phyloP scores from a whole-genome alignment of 257 asterid genomes.

The Nyctanthes arbortristis region DNA sequence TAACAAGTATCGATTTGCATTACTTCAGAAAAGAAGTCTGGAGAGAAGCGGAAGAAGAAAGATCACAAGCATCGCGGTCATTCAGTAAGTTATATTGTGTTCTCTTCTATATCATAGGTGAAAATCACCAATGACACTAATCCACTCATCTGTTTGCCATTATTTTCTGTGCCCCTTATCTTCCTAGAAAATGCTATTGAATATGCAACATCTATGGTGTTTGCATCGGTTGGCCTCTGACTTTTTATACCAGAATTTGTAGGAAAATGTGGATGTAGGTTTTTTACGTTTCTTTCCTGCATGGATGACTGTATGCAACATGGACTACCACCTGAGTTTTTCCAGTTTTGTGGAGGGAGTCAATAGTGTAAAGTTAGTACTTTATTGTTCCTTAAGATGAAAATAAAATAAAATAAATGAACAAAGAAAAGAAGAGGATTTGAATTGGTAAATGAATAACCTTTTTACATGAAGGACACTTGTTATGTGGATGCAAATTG shows the following conservation, averaged over 20 bases:
- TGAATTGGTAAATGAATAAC: not conserved
- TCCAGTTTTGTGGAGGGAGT: not conserved
- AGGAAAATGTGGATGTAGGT: not conserved
- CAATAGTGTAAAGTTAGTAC: not conserved
- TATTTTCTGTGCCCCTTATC: not conserved
- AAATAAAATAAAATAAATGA: too few species aligned
- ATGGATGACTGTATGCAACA: not conserved
- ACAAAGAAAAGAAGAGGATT: not conserved
- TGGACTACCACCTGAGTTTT: not conserved
- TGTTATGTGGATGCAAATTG: not conserved
- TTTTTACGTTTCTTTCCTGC: not conserved
- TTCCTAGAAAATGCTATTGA: not conserved
- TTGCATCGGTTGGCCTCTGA: not conserved
- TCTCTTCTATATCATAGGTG: not conserved
- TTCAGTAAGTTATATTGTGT: constrained; percentile 48
- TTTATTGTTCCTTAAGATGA: not conserved
- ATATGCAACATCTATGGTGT: not conserved
- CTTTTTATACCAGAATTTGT: not conserved
- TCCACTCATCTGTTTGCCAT: not conserved
- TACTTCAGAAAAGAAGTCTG: constrained; percentile 61
- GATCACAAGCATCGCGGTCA: constrained; percentile 42
- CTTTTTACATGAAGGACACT: too few species aligned
- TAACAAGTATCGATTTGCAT: constrained; percentile 24
- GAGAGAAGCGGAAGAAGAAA: constrained; percentile 59
- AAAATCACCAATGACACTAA: not conserved